Conservation (phyloP, 352 stramenopile species). For the Pythium guiyangense region DNA sequence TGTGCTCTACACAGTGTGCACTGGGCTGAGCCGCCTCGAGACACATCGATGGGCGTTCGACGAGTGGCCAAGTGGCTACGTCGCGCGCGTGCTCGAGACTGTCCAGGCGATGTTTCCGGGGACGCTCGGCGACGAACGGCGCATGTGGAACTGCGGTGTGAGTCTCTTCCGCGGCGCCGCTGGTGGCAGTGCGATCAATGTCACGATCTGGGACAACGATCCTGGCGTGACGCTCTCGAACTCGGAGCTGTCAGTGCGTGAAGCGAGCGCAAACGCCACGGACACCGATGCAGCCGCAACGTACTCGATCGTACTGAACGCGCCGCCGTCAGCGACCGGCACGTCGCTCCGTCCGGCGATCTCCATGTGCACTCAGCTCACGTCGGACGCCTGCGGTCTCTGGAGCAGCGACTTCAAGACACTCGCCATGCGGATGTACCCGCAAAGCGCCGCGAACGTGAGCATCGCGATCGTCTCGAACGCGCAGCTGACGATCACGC, state of each 20-base stretch:
- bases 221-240: conserved; percentile 58
- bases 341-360: conserved; percentile 8
- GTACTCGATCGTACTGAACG: conserved; percentile 69
- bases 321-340: conserved; percentile 26
- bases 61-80: conserved; percentile 48
- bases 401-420: conserved; percentile 25
- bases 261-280: conserved; percentile 10
- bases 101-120: conserved; percentile 49
- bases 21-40: conserved; percentile 46
- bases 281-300: conserved; percentile 5
- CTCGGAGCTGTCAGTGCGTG: conserved; percentile 25
- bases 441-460: conserved; percentile 25
- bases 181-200: conserved; percentile 26
- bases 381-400: conserved; percentile 43
- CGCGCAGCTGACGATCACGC: conserved; percentile 40
- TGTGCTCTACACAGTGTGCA: conserved; percentile 44
- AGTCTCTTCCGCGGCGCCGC: conserved; percentile 26
- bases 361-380: conserved; percentile 23
- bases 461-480: conserved; percentile 55
- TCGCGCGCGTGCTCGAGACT: conserved; percentile 35
- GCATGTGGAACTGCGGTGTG: conserved; percentile 70
- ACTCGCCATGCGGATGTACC: conserved; percentile 30
- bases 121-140: conserved; percentile 27
- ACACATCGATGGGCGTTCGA: conserved; percentile 56
- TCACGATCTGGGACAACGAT: conserved; percentile 82